These are phyloP conservation scores for Xylaria acuta DNA, from an alignment of 495 filamentous ascomycete genomes.

Conservation along the genomic window DNA sequence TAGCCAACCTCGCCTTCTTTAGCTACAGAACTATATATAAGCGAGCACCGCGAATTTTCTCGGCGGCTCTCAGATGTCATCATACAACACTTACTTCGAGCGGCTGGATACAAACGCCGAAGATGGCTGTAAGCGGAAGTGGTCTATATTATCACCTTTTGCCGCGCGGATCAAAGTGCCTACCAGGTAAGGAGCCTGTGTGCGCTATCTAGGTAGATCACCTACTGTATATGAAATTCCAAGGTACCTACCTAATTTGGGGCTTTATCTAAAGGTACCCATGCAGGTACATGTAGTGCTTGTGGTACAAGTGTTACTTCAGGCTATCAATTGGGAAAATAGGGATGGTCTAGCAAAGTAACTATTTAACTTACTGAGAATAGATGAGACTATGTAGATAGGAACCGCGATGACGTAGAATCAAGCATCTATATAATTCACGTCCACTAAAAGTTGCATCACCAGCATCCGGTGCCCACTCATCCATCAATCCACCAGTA, in stretches of 20 bases:
- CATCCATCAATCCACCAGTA: too few relatives aligned
- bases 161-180: not conserved
- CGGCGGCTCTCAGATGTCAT: not conserved
- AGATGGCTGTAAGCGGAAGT: not conserved
- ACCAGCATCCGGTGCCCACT: too few relatives aligned
- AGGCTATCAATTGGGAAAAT: not conserved
- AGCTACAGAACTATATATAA: not conserved
- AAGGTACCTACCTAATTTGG: too few relatives aligned
- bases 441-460: not conserved
- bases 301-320: not conserved
- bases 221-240: not conserved
- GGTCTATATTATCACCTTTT: not conserved
- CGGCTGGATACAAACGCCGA: not conserved
- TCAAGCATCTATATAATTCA: not conserved
- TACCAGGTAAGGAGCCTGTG: not conserved
- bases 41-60: not conserved
- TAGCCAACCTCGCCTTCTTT: not conserved
- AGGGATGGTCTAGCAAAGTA: not conserved
- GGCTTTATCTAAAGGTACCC: not conserved
- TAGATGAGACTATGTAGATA: too few relatives aligned
- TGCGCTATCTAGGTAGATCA: not conserved
- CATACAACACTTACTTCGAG: not conserved
- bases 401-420: not conserved
- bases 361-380: too few relatives aligned
- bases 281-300: too few relatives aligned